A percentile compares a stretch with the other conserved stretches of the same genome.
Conservation (phyloP, 495 filamentous ascomycete species). For the Amphirosellinia nigrospora region DNA sequence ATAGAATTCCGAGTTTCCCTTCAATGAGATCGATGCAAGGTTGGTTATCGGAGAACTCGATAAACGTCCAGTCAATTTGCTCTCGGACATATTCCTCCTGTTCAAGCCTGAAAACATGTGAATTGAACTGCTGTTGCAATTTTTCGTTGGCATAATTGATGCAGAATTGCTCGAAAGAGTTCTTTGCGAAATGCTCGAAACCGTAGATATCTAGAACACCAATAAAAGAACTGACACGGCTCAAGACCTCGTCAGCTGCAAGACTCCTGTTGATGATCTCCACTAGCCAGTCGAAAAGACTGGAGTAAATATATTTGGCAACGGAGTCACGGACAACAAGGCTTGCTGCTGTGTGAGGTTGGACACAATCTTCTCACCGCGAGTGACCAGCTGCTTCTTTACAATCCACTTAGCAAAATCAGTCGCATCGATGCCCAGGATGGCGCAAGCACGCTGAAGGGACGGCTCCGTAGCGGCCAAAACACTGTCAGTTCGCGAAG, state of each 20-base stretch:
- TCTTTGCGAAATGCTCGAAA: constrained; percentile 99
- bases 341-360: constrained; percentile 95
- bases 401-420: constrained; percentile 99
- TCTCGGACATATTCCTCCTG: constrained; percentile 98
- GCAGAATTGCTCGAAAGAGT: constrained; percentile 99
- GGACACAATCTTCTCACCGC: constrained; percentile 97
- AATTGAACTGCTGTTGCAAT: constrained; percentile 98
- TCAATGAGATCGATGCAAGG: constrained; percentile 99
- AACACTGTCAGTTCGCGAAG: constrained; percentile 84
- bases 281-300: constrained; percentile 97
- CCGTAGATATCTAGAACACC: constrained; percentile 99
- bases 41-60: constrained; percentile 99
- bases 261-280: constrained; percentile 91
- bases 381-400: constrained; percentile 97
- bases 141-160: constrained; percentile 99
- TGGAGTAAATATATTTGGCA: constrained; percentile 98
- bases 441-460: constrained; percentile 78
- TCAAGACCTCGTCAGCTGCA: constrained; percentile 85
- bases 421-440: constrained; percentile 83
- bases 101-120: constrained; percentile 99
- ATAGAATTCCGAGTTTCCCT: constrained; percentile 90
- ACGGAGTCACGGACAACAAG: constrained; percentile 96
- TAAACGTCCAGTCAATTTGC: constrained; percentile 99
- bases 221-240: constrained; percentile 88
- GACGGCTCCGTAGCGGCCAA: constrained; percentile 81